Base-by-base conservation (phyloP, 2,329 filamentous ascomycete species). In the Leptographium radiaticola region DNA sequence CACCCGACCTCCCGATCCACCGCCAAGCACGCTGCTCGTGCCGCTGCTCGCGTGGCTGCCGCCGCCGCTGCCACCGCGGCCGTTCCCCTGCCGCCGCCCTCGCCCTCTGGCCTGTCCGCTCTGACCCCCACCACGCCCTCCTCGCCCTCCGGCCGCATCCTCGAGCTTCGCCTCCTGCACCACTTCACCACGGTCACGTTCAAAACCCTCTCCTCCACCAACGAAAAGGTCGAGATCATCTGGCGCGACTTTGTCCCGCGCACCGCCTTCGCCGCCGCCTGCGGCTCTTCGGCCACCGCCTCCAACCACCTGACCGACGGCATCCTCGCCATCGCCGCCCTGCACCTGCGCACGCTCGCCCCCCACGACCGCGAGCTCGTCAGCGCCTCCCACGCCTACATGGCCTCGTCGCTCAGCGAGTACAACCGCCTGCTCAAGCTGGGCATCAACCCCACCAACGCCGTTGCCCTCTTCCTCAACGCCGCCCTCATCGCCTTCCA, bases 401-500 rank as follows among this genome's bases (percentile, higher is more conserved):
- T 82, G 70, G 80, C 80, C 4, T 81, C 80, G 13, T 79, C 80
- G 4, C 68, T 84, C 43, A 74, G 76, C 42, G 75, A 81, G 55
- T 84, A 84, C 62, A 78, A 79, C 56, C 70, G 72, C 2, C 71
- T 74, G 1, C 67, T 84, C 34, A 75, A 74, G 46, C 68, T 70
- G 36, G 81, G 81, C 31, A 79, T 83, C 55, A 76, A 73, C 34
- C 71, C 76, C 36, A 66, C 70, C 36, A 84, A 84, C 55, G 80
- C 81, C 10, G 80, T 83, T 62, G 73, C 79, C 0, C 69, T 84
- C 1, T 84, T 84, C 59, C 67, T 83, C 25, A 84, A 80, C 0
- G 73, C 80, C 1, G 72, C 80, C 2, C 69, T 85, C 60, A 80
- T 89, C 63, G 71, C 85, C 62, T 81, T 88, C 65, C 74, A 89